These are phyloP conservation scores for Neoboletus subvelutipes DNA, from an alignment of 768 basidiomycete genomes.

Conservation along the genomic window DNA sequence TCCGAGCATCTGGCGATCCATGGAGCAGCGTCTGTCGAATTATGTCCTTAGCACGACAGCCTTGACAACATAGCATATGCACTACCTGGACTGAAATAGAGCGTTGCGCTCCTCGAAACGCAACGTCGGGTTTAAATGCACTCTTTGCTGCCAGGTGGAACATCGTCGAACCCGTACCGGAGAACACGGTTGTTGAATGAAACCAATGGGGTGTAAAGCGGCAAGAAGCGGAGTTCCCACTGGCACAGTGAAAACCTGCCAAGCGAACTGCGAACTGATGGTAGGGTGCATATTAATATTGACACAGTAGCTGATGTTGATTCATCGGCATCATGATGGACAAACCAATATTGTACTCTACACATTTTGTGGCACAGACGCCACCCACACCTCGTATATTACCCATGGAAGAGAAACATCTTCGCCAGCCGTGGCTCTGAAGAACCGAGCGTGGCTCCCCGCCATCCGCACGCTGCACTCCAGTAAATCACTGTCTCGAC, in stretches of 20 bases:
- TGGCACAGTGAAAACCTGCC: neutral
- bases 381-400: constrained; percentile 43
- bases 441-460: constrained; percentile 24
- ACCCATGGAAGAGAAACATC: constrained; percentile 35
- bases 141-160: constrained; percentile 20
- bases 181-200: constrained; percentile 4
- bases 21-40: constrained; percentile 74
- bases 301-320: too few relatives aligned
- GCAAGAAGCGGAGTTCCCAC: constrained; percentile 25
- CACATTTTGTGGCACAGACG: constrained; percentile 16
- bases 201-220: constrained; percentile 4
- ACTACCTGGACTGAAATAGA: constrained; percentile 65
- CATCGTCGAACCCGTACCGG: constrained; percentile 18
- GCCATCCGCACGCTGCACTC: constrained; percentile 29
- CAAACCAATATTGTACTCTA: constrained; percentile 2
- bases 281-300: too few relatives aligned
- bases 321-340: too few relatives aligned
- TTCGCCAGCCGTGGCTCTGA: constrained; percentile 29
- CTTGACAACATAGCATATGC: constrained; percentile 17
- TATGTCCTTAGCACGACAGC: constrained; percentile 29
- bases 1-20: constrained; percentile 89
- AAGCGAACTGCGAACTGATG: constrained; percentile 3
- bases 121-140: constrained; percentile 10
- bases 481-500: constrained; percentile 7
- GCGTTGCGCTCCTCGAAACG: constrained; percentile 37